phyloP scores from a whole-genome alignment of 2,329 filamentous ascomycete species.

The Pseudogymnoascus sp. region DNA sequence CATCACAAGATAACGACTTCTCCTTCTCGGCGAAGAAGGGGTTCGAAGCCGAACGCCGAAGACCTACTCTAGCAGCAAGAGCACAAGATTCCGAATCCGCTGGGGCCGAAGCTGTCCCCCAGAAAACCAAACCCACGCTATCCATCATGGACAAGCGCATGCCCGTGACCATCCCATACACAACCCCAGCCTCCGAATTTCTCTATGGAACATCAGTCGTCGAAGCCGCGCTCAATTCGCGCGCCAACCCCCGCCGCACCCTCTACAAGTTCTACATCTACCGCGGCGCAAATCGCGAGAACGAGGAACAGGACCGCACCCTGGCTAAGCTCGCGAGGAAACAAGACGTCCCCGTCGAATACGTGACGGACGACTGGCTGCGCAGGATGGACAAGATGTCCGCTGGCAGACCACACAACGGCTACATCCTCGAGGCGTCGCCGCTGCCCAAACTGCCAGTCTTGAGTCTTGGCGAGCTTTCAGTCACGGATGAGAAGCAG shows the following conservation, averaged over 20 bases:
- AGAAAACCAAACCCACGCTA: not conserved
- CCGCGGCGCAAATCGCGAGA: conserved; percentile 46
- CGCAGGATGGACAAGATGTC: conserved; percentile 77
- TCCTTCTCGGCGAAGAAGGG: not conserved
- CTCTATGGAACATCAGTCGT: conserved; percentile 80
- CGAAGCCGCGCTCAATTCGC: conserved; percentile 62
- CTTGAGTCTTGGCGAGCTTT: conserved; percentile 39
- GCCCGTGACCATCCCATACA: conserved; percentile 50
- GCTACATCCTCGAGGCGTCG: conserved; percentile 78
- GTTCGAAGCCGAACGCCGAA: not conserved
- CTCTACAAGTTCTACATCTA: conserved; percentile 81
- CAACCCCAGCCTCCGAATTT: conserved; percentile 83
- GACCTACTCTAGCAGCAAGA: not conserved
- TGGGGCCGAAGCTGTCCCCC: not conserved
- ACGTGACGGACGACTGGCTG: conserved; percentile 53
- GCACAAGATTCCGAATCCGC: not conserved
- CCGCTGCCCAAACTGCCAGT: conserved; percentile 68
- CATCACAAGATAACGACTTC: not conserved
- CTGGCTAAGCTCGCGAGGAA: conserved; percentile 41
- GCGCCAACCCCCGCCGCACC: conserved; percentile 49
- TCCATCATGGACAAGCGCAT: conserved; percentile 19
- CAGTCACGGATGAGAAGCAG: conserved; percentile 24
- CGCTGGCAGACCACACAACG: conserved; percentile 77
- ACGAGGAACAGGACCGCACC: conserved; percentile 36
- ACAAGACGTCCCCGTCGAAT: conserved; percentile 45